Conservation (phyloP, 768 basidiomycete genomes). For the Lanmaoa pseudosensibilis region DNA sequence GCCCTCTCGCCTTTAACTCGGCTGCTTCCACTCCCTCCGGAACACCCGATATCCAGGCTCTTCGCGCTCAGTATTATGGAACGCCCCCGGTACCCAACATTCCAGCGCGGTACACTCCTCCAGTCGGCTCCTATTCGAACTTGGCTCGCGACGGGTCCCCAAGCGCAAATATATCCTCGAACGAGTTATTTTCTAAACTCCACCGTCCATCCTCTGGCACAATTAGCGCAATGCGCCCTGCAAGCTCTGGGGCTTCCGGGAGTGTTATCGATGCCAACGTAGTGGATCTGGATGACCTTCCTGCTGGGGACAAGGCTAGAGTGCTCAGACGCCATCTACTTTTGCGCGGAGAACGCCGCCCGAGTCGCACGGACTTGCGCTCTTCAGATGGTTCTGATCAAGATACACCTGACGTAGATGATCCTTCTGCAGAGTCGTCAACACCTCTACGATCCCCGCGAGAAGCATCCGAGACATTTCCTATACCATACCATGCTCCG, state of each 20-base stretch:
- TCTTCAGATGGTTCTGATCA: slow-evolving; percentile 28
- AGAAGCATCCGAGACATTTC: slow-evolving; percentile 70
- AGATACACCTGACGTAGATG: slow-evolving; percentile 18
- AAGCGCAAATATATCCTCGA: slow-evolving; percentile 1
- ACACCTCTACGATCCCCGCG: slow-evolving; percentile 28
- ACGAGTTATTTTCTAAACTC: slow-evolving; percentile 16
- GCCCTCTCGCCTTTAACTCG: slow-evolving; percentile 14
- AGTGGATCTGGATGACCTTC: slow-evolving; percentile 56
- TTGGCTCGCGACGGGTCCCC: slow-evolving; percentile 11
- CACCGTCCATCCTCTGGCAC: slow-evolving; percentile 35
- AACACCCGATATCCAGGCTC: slow-evolving; percentile 61
- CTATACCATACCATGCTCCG: slow-evolving; percentile 83
- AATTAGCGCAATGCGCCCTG: slow-evolving; percentile 39
- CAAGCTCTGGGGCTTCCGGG: slow-evolving; percentile 27
- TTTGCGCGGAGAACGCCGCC: slow-evolving; percentile 58
- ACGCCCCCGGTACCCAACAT: slow-evolving; percentile 52
- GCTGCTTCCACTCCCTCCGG: slow-evolving; percentile 41
- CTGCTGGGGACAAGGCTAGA: slow-evolving; percentile 82
- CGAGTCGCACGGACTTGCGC: slow-evolving; percentile 22
- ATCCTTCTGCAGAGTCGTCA: slow-evolving; percentile 24
- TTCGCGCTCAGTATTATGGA: slow-evolving; percentile 67
- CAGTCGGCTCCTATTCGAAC: slow-evolving; percentile 16
- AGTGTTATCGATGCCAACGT: slow-evolving; percentile 31
- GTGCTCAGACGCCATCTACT: slow-evolving; percentile 82
- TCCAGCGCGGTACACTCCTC: slow-evolving; percentile 59